Conservation (phyloP, 2,329 filamentous ascomycete species). For the Colletotrichum sansevieriae region DNA sequence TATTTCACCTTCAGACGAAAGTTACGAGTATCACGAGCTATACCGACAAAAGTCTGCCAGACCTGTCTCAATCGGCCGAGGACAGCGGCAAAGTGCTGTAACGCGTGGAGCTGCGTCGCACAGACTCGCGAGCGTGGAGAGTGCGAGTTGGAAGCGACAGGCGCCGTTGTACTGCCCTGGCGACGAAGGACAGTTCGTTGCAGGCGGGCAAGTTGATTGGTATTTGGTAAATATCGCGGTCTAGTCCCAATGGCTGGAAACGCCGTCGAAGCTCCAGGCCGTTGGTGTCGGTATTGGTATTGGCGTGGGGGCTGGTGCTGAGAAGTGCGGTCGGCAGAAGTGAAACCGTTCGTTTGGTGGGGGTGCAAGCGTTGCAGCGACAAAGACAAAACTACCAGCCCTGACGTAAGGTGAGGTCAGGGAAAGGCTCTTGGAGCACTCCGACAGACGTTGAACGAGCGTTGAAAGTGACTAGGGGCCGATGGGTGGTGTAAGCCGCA, state of each 20-base stretch:
- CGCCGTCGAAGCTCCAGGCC: slow-evolving; percentile 11
- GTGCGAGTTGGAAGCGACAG: background rate
- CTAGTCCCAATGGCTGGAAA: background rate
- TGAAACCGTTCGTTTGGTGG: slow-evolving; percentile 10
- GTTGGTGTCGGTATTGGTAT: slow-evolving; percentile 4
- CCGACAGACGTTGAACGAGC: slow-evolving; percentile 11
- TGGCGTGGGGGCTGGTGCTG: background rate
- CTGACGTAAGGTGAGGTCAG: slow-evolving; percentile 15
- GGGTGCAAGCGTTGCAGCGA: slow-evolving; percentile 13
- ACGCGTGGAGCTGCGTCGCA: slow-evolving; percentile 10
- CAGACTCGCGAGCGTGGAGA: background rate
- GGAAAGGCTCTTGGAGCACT: background rate
- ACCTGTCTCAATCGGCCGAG: background rate
- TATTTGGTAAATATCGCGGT: background rate
- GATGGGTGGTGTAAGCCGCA: background rate
- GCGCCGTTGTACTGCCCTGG: background rate
- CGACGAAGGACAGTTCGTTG: background rate
- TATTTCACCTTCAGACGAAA: slow-evolving; percentile 23
- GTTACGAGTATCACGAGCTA: slow-evolving; percentile 11
- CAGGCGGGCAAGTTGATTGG: background rate
- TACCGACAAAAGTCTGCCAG: slow-evolving; percentile 7
- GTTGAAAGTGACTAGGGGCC: slow-evolving; percentile 7
- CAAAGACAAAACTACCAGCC: background rate
- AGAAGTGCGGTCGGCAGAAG: slow-evolving; percentile 12
- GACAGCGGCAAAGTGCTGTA: slow-evolving; percentile 2